phyloP scores from a whole-genome alignment of 805 yeast genomes.

The Starmerella powellii region DNA sequence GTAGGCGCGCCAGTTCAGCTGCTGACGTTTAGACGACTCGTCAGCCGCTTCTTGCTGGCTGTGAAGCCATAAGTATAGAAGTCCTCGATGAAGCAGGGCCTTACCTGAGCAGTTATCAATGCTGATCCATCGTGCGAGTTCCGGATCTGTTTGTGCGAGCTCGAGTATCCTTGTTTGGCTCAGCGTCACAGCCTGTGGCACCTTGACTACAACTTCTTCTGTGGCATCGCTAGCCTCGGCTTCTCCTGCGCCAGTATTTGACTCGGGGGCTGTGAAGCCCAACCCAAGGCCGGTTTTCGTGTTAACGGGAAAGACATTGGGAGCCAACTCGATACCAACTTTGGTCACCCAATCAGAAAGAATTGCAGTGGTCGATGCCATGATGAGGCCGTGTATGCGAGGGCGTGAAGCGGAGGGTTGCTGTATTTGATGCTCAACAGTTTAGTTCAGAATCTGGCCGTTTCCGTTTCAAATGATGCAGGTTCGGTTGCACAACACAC shows the following conservation, averaged over 20 bases:
- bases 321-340: constrained; percentile 1
- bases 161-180: constrained; percentile 5
- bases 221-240: too few relatives aligned
- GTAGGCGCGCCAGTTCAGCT: constrained; percentile 21
- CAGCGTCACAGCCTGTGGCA: constrained; percentile 16
- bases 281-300: constrained; percentile 1
- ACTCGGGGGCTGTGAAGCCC: background rate
- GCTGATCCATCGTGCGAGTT: constrained; percentile 14
- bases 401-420: too few relatives aligned
- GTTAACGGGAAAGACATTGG: background rate
- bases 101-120: constrained; percentile 2
- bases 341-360: background rate
- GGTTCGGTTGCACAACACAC: too few relatives aligned
- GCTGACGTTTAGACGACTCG: background rate
- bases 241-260: background rate
- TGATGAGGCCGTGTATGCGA: too few relatives aligned
- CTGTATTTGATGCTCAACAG: too few relatives aligned
- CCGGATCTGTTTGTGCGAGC: constrained; percentile 11
- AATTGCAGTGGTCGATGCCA: background rate
- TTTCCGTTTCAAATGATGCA: too few relatives aligned
- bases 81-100: constrained; percentile 16
- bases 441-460: too few relatives aligned
- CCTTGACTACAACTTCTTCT: constrained; percentile 6
- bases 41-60: too few relatives aligned
- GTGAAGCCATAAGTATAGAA: constrained; percentile 20